A percentile compares a stretch with the other conserved stretches of the same genome.
These are phyloP conservation scores for Podospora tetraspora DNA, from an alignment of 495 filamentous ascomycete genomes.

Conservation along the genomic window DNA sequence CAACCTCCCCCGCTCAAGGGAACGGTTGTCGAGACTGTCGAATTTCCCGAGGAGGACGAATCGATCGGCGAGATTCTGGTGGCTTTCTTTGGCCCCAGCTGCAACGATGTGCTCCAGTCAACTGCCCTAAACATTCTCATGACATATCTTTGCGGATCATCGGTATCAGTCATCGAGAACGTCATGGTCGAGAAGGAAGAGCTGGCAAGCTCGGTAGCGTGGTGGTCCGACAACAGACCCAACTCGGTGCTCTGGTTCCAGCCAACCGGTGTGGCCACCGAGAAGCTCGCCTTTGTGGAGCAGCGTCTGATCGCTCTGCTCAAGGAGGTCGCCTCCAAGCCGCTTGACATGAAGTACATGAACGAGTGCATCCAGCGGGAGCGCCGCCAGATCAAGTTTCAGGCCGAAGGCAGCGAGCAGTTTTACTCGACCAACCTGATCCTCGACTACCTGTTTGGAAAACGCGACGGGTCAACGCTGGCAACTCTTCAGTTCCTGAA, in stretches of 20 bases:
- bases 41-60: slow-evolving; percentile 97
- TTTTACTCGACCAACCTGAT: slow-evolving; percentile 79
- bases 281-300: slow-evolving; percentile 77
- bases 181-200: slow-evolving; percentile 90
- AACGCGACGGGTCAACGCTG: slow-evolving; percentile 75
- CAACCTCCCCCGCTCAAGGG: slow-evolving; percentile 64
- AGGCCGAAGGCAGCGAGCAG: slow-evolving; percentile 66
- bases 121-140: slow-evolving; percentile 72
- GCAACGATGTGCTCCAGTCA: slow-evolving; percentile 55
- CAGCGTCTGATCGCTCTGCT: slow-evolving; percentile 78
- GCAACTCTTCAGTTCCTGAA: slow-evolving; percentile 59
- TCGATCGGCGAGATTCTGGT: slow-evolving; percentile 80
- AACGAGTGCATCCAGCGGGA: slow-evolving; percentile 77
- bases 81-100: slow-evolving; percentile 77
- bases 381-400: slow-evolving; percentile 69
- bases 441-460: slow-evolving; percentile 85
- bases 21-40: slow-evolving; percentile 66
- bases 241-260: slow-evolving; percentile 76
- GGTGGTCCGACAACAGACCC: slow-evolving; percentile 70
- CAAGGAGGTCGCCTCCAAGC: slow-evolving; percentile 68
- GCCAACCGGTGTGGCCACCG: slow-evolving; percentile 77
- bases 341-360: slow-evolving; percentile 84
- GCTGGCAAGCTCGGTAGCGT: slow-evolving; percentile 75
- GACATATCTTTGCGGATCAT: slow-evolving; percentile 84
- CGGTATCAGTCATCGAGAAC: slow-evolving; percentile 87